Evolutionary conservation across 371 early-diverging fungal genomes (phyloP).

Genomic region (Rhizomucor miehei): DNA sequence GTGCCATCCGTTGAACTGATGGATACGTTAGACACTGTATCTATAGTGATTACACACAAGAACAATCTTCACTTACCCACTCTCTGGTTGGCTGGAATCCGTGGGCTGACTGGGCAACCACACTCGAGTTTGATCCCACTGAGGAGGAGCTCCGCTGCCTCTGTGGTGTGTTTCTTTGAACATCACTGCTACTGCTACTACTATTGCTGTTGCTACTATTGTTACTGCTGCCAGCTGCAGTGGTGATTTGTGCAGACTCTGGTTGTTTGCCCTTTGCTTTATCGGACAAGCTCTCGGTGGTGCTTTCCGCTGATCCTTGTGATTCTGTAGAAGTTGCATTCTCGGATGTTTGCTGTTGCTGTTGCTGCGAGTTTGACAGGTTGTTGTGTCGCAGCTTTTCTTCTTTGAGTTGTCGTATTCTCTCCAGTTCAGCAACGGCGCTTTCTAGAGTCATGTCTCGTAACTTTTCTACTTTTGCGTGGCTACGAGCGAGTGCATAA

Average conservation of each 20-base stretch:
- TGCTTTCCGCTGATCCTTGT: not conserved
- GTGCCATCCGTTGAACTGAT: constrained; percentile 51
- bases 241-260: constrained; percentile 13
- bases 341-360: constrained; percentile 7
- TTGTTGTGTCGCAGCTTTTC: constrained; percentile 17
- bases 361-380: constrained; percentile 3
- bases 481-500: constrained; percentile 74
- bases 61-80: constrained; percentile 26
- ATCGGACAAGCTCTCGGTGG: constrained; percentile 23
- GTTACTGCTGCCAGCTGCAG: constrained; percentile 1
- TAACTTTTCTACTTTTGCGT: constrained; percentile 62
- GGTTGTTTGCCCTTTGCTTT: constrained; percentile 43
- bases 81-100: constrained; percentile 44
- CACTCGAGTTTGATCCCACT: constrained; percentile 13
- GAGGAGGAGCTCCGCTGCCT: constrained; percentile 23
- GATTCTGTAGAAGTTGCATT: not conserved
- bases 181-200: not conserved
- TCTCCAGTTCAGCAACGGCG: constrained; percentile 59
- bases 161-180: constrained; percentile 5
- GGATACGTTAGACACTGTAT: not conserved
- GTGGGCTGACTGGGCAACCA: constrained; percentile 38
- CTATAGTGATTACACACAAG: not conserved
- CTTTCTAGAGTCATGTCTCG: constrained; percentile 57
- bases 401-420: constrained; percentile 44
- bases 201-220: not conserved